Evolutionary conservation across 352 stramenopile species (phyloP), one percentile per base, ranked within the genome.

Genomic region (Phytophthora ohioensis): DNA sequence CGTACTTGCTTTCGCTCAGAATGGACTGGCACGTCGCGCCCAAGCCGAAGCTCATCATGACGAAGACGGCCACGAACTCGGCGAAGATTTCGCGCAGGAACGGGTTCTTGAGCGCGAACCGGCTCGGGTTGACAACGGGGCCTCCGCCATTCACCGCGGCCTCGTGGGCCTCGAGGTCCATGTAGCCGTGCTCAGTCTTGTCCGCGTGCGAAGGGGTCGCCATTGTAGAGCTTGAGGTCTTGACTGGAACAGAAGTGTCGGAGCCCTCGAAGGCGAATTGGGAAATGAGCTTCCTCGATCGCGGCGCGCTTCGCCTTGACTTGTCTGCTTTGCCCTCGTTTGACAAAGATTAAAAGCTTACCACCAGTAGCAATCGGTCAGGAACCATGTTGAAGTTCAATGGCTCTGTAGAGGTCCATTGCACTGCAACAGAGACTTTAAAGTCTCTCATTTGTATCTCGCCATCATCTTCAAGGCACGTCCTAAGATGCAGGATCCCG

Each of bases 31-130:
- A 75, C 48, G 71, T 75, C 3, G 64, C 71, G 36, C 67, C 78
- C 54, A 81, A 48, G 1, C 76, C 76, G 54, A 85, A 81, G 39
- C 55, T 65, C 59, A 69, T 82, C 67, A 82, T 79, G 69, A 85
- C 65, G 63, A 85, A 79, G 34, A 76, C 71, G 34, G 63, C 75
- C 42, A 81, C 54, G 60, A 75, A 79, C 64, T 85, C 78, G 36
- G 75, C 75, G 12, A 74, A 56, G 47, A 72, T 53, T 55, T 85
- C 75, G 53, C 75, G 78, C 12, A 71, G n/a, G 35, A 58, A 30
- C 45, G 70, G 47, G 64, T 61, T 80, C 66, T 85, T 78, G 64
- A 81, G 55, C 15, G 68, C 73, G 52, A 80, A 87, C n/a, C 57
- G 64, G 27, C 69, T 67, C 38, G 55, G 10, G 34, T 67, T 74